Percentiles rank a stretch among this genome's conserved stretches.
These are phyloP conservation scores for Coemansia sp. DNA, from an alignment of 371 early-diverging fungal genomes.

Conservation along the genomic window DNA sequence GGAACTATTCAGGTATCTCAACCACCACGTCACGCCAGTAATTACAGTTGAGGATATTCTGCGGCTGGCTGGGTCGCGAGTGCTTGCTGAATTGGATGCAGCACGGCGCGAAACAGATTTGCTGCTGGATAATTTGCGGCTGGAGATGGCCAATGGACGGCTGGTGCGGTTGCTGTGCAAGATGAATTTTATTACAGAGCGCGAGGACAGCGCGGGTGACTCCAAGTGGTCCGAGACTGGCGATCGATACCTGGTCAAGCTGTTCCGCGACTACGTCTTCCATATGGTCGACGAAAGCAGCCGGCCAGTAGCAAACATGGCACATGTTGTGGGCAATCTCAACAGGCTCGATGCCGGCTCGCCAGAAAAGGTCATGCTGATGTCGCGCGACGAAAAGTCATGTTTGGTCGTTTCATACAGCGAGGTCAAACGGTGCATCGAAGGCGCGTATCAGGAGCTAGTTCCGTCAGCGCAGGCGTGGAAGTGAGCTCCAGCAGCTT, in stretches of 20 bases:
- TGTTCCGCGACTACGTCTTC: constrained; percentile 95
- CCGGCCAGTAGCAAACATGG: constrained; percentile 82
- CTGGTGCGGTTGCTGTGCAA: constrained; percentile 79
- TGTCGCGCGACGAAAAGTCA: constrained; percentile 91
- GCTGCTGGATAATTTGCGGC: constrained; percentile 70
- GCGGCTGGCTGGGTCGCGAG: constrained; percentile 73
- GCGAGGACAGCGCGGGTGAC: constrained; percentile 83
- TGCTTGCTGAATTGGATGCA: constrained; percentile 40
- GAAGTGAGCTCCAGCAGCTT: constrained; percentile 5
- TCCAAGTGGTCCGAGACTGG: constrained; percentile 96
- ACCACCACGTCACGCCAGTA: constrained; percentile 70
- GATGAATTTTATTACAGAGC: constrained; percentile 91
- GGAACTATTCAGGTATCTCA: constrained; percentile 74
- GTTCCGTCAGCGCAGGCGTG: constrained; percentile 5
- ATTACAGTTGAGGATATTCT: constrained; percentile 84
- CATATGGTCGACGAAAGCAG: constrained; percentile 92
- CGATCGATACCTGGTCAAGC: constrained; percentile 89
- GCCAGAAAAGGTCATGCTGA: constrained; percentile 86
- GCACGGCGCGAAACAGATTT: constrained; percentile 61
- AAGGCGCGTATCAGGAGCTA: constrained; percentile 75
- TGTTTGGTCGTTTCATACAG: constrained; percentile 88
- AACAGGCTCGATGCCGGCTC: constrained; percentile 97
- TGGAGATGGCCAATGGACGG: constrained; percentile 88
- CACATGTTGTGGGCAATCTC: constrained; percentile 88
- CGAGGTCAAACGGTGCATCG: constrained; percentile 86